These are phyloP conservation scores for Xenosphaeropsis pyriputrescens DNA, from an alignment of 2,329 filamentous ascomycete species.

Conservation along the genomic window DNA sequence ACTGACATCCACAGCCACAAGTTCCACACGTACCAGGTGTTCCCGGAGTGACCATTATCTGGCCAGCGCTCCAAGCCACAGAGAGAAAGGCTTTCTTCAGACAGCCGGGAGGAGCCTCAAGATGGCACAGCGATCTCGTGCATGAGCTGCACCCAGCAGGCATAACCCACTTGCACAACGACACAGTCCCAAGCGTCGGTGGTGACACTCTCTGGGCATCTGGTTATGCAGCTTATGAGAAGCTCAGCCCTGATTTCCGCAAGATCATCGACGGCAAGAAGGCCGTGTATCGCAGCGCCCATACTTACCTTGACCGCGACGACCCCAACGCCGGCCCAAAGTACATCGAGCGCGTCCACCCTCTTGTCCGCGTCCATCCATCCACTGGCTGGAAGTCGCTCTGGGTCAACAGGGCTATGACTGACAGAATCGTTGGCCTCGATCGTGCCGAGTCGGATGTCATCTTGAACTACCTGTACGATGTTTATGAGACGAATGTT, in stretches of 20 bases:
- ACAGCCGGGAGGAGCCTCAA: constrained; percentile 48
- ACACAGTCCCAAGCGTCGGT: constrained; percentile 40
- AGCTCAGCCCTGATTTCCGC: constrained; percentile 55
- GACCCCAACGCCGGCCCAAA: constrained; percentile 46
- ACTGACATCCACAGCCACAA: constrained; percentile 37
- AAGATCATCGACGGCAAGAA: constrained; percentile 52
- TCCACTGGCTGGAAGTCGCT: constrained; percentile 62
- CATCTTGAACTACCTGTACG: constrained; percentile 50
- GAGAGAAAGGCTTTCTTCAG: constrained; percentile 48
- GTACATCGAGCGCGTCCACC: constrained; percentile 52
- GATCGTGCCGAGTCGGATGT: constrained; percentile 55
- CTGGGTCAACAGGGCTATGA: constrained; percentile 59
- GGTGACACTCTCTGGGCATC: constrained; percentile 63
- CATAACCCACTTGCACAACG: constrained; percentile 56
- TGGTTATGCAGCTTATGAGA: constrained; percentile 59
- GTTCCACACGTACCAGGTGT: constrained; percentile 55
- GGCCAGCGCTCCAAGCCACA: constrained; percentile 52
- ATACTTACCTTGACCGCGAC: constrained; percentile 51
- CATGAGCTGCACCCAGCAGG: constrained; percentile 58
- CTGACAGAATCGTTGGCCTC: constrained; percentile 50
- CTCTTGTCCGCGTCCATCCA: constrained; percentile 55
- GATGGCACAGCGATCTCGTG: constrained; percentile 58
- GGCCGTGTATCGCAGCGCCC: constrained; percentile 51
- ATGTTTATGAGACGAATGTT: constrained; percentile 51
- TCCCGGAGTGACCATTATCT: constrained; percentile 50